Conservation (phyloP, 2,329 filamentous ascomycete species). For the Fusarium subglutinans region DNA sequence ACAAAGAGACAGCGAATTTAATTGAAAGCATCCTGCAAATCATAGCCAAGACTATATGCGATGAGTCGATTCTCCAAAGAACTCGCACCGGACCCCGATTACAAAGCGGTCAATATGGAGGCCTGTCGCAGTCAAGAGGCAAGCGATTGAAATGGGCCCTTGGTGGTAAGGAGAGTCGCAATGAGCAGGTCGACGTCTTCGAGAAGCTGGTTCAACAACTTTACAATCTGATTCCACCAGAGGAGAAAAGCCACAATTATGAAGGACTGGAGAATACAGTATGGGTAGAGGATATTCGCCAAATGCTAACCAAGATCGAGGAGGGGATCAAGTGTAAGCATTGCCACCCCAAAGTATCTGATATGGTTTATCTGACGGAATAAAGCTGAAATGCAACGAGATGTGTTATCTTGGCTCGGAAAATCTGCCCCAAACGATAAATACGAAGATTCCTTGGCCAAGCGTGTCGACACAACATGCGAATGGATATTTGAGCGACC, state of each 20-base stretch:
- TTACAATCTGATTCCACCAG: background rate
- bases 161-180: background rate
- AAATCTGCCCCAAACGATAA: background rate
- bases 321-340: background rate
- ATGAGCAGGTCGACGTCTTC: background rate
- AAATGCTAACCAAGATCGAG: background rate
- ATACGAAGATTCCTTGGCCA: background rate
- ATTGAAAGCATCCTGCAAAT: background rate
- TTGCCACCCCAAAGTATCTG: rapidly evolving
- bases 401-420: rapidly evolving
- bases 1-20: rapidly evolving
- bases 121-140: background rate
- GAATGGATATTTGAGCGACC: background rate
- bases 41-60: background rate
- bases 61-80: rapidly evolving
- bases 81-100: rapidly evolving
- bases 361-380: rapidly evolving
- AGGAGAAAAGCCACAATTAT: rapidly evolving
- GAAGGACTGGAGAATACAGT: rapidly evolving
- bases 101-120: rapidly evolving
- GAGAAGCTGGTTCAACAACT: background rate
- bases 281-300: background rate
- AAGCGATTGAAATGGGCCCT: background rate
- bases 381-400: rapidly evolving
- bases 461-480: background rate